A percentile compares a stretch with the other conserved stretches of the same genome.
phyloP scores from a whole-genome alignment of 345 rosid species.

The Citrus sinensis region DVS_A1.0 CM039163.1:4881501-4882000 shows the following conservation, averaged over 20 bases:
- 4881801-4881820: not conserved
- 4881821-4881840: not conserved
- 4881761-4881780: constrained; percentile 17
- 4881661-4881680: not conserved
- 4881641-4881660: constrained; percentile 27
- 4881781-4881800: constrained; percentile 4
- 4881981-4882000: constrained; percentile 9
- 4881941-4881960: constrained; percentile 5
- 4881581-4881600: constrained; percentile 9
- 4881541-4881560: constrained; percentile 9
- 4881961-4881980: not conserved
- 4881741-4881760: constrained; percentile 17
- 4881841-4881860: not conserved
- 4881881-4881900: not conserved
- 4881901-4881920: not conserved
- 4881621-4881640: constrained; percentile 6
- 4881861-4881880: not conserved
- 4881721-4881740: constrained; percentile 13
- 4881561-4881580: constrained; percentile 16
- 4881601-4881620: constrained; percentile 3
- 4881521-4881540: not conserved
- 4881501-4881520: constrained; percentile 21
- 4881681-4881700: not conserved
- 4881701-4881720: constrained; percentile 4
- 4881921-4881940: constrained; percentile 26